Evolutionary conservation across 768 basidiomycete species (phyloP), one percentile per base, ranked within the genome.

Genomic region (Naematelia encephala): DNA sequence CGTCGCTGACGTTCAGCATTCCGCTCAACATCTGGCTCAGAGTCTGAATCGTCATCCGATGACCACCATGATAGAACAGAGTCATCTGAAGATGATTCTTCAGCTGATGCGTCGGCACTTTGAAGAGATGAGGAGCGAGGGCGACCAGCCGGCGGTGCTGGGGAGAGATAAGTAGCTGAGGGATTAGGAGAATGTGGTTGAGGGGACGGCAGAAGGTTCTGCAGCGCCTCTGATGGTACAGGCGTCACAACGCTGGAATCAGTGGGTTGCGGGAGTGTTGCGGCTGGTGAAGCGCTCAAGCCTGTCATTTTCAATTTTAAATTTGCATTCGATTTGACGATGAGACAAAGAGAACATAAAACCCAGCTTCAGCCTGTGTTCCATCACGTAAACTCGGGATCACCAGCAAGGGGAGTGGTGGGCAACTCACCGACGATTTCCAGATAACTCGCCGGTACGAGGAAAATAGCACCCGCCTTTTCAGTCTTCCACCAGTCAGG

Each of bases 401-500:
- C 62, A 30, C 28, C 55, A 58, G 59, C 59, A 42, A 57, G 23
- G 34, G 25, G 51, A 48, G 21, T 25, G 43, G 30, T 22, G 46
- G 53, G 64, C 77, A 56, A 94, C 93, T 94, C 87, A 94, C 94
- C 90, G 84, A 87, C 84, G 68, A 86, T 77, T 78, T 94, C 89
- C 75, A 99, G 76, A 77, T 98, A 98, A 19, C 86, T 85, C 23
- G 92, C 91, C 53, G 96, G 96, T 3, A 92, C 91, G 71, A 92
- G 86, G 79, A 88, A 89, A 53, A 96, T 85, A 61, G 86, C 78
- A 21, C 94, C 94, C 49, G 83, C 85, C 70, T 84, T 83, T 79
- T 97, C 93, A 39, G 87, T 88, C 80, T 93, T 97, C 90, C 90
- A 98, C 96, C 96, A 98, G 68, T 90, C 89, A 53, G 80, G 82